phyloP scores from a whole-genome alignment of 768 basidiomycete species.

The Pholiota molesta region DNA sequence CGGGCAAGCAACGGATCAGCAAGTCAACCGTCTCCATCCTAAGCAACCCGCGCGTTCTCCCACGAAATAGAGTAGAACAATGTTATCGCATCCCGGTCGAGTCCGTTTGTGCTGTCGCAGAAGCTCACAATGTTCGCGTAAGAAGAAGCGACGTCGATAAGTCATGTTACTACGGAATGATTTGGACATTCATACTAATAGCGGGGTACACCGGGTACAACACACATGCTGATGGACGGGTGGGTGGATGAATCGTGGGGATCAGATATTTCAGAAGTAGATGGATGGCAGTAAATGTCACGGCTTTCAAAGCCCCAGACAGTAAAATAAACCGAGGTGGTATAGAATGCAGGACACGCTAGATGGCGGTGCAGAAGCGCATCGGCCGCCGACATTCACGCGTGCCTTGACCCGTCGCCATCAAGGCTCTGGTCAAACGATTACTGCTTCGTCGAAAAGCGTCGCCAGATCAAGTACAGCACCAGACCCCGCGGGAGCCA shows the following conservation, averaged over 20 bases:
- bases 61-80: not conserved
- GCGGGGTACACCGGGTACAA: not conserved
- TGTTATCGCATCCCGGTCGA: not conserved
- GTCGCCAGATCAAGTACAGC: conserved; percentile 45
- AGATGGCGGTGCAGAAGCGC: not conserved
- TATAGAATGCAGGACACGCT: not conserved
- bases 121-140: not conserved
- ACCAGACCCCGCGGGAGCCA: conserved; percentile 55
- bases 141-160: not conserved
- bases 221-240: not conserved
- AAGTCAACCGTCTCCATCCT: not conserved
- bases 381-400: not conserved
- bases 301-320: not conserved
- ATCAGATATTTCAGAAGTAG: not conserved
- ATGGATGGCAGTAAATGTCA: conserved; percentile 7
- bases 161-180: not conserved
- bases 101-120: not conserved
- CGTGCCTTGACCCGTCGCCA: not conserved
- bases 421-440: not conserved
- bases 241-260: not conserved
- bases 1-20: not conserved
- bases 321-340: not conserved
- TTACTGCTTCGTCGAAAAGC: conserved; percentile 36
- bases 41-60: not conserved
- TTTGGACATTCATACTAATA: not conserved